Conservation (phyloP, 2,329 filamentous ascomycete genomes). For the Fusarium drepaniforme region DNA sequence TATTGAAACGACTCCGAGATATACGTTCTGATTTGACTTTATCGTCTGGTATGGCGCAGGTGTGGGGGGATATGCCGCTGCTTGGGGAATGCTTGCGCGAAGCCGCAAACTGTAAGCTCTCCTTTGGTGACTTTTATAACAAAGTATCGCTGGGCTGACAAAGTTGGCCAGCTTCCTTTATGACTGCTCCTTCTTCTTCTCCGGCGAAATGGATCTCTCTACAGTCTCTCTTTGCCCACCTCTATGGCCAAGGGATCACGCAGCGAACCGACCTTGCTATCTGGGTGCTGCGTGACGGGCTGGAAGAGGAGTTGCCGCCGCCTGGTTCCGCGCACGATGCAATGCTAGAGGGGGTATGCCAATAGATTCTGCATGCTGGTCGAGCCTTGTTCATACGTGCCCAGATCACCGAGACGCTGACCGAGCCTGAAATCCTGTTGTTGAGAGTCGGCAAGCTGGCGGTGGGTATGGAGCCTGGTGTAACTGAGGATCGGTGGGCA, state of each 20-base stretch:
- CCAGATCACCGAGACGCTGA: slow-evolving; percentile 25
- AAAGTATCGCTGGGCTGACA: neutral
- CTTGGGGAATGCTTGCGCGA: slow-evolving; percentile 47
- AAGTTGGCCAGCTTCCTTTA: neutral
- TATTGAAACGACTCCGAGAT: slow-evolving; percentile 38
- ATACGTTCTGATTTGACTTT: slow-evolving; percentile 41
- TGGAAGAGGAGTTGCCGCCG: slow-evolving; percentile 43
- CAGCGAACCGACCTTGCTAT: slow-evolving; percentile 45
- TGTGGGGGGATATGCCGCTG: slow-evolving; percentile 50
- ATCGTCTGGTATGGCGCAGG: slow-evolving; percentile 41
- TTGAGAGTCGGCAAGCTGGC: slow-evolving; percentile 39
- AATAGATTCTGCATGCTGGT: slow-evolving; percentile 49
- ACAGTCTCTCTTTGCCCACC: slow-evolving; percentile 50
- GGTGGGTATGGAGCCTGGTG: slow-evolving; percentile 28
- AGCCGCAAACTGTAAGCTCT: slow-evolving; percentile 47
- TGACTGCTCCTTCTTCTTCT: slow-evolving; percentile 1
- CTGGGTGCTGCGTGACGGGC: slow-evolving; percentile 46
- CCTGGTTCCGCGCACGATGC: slow-evolving; percentile 32
- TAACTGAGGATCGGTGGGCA: slow-evolving; percentile 45
- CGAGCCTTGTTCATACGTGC: slow-evolving; percentile 36
- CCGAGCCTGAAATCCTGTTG: slow-evolving; percentile 32
- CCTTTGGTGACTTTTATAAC: neutral
- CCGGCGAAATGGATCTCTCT: slow-evolving; percentile 46
- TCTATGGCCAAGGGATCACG: slow-evolving; percentile 40
- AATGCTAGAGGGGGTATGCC: slow-evolving; percentile 37